Evolutionary conservation across 345 rosid genomes (phyloP).

Genomic region (Boechera retrofracta): DNA sequence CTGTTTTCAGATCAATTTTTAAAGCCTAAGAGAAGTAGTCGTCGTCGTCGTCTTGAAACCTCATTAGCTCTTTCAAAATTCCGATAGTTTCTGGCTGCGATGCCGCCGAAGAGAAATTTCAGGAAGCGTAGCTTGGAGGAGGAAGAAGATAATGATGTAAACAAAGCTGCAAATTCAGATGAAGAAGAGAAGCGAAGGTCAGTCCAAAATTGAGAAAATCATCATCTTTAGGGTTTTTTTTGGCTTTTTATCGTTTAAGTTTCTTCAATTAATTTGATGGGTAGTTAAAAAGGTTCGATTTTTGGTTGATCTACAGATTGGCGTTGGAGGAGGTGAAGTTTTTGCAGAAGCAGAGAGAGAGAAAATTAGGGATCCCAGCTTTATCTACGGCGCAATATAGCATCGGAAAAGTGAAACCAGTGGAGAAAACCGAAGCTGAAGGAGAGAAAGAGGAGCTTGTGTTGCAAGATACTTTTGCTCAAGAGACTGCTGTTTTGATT

Average conservation of each 20-base stretch:
- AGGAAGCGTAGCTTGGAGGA: slow-evolving; percentile 74
- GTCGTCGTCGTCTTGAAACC: not conserved
- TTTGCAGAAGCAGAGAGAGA: slow-evolving; percentile 92
- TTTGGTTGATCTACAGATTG: slow-evolving; percentile 47
- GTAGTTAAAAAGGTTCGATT: slow-evolving; percentile 6
- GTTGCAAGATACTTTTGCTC: slow-evolving; percentile 96
- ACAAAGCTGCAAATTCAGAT: slow-evolving; percentile 52
- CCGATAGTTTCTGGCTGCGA: not conserved
- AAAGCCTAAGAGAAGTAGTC: not conserved
- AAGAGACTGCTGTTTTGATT: slow-evolving; percentile 92
- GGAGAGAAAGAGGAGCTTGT: slow-evolving; percentile 98
- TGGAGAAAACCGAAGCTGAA: slow-evolving; percentile 72
- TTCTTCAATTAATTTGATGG: slow-evolving; percentile 8
- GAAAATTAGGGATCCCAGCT: slow-evolving; percentile 80
- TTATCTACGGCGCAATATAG: slow-evolving; percentile 52
- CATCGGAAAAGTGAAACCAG: slow-evolving; percentile 46
- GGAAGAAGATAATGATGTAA: slow-evolving; percentile 50
- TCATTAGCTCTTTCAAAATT: not conserved
- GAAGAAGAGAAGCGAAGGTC: slow-evolving; percentile 80
- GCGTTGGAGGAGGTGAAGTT: slow-evolving; percentile 94
- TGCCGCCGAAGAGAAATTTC: slow-evolving; percentile 62
- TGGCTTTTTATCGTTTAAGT: not conserved
- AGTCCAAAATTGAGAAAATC: not conserved
- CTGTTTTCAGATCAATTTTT: slow-evolving; percentile 5
- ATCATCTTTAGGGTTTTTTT: slow-evolving; percentile 28